A percentile compares a stretch with the other conserved stretches of the same genome.
Evolutionary conservation across 352 stramenopile genomes (phyloP).

Genomic region (Globisporangium carolinianum): DNA sequence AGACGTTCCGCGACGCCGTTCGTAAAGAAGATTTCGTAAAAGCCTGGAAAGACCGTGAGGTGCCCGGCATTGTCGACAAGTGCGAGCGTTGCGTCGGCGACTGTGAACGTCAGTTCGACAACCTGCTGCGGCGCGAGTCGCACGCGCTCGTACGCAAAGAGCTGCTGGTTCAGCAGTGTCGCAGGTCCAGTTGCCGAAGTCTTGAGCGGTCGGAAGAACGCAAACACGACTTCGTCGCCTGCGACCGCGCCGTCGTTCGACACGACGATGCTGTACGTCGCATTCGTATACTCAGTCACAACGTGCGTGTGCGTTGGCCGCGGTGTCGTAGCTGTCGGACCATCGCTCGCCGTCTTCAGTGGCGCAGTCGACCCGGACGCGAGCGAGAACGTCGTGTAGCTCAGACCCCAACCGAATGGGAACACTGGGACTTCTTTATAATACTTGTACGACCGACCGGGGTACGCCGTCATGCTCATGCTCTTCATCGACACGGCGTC

Average conservation of each 20-base stretch:
- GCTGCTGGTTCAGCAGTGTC: constrained; percentile 64
- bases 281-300: constrained; percentile 27
- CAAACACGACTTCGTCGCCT: constrained; percentile 74
- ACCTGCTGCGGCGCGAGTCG: constrained; percentile 30
- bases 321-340: too few species aligned
- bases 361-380: constrained; percentile 8
- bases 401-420: constrained; percentile 87
- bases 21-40: constrained; percentile 69
- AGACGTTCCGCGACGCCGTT: constrained; percentile 65
- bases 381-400: constrained; percentile 83
- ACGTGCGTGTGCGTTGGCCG: constrained; percentile 11
- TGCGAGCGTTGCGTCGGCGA: constrained; percentile 40
- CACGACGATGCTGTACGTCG: constrained; percentile 42
- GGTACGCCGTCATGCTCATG: constrained; percentile 88
- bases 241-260: constrained; percentile 45
- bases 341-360: background rate
- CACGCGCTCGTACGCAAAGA: constrained; percentile 66
- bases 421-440: constrained; percentile 86
- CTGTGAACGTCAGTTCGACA: constrained; percentile 29
- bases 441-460: constrained; percentile 89
- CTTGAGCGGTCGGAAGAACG: constrained; percentile 63
- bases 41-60: constrained; percentile 46
- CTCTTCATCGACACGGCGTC: constrained; percentile 71
- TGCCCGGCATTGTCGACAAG: constrained; percentile 55
- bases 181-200: constrained; percentile 48